Conservation (phyloP, 768 basidiomycete genomes). For the Artomyces pyxidatus region DNA sequence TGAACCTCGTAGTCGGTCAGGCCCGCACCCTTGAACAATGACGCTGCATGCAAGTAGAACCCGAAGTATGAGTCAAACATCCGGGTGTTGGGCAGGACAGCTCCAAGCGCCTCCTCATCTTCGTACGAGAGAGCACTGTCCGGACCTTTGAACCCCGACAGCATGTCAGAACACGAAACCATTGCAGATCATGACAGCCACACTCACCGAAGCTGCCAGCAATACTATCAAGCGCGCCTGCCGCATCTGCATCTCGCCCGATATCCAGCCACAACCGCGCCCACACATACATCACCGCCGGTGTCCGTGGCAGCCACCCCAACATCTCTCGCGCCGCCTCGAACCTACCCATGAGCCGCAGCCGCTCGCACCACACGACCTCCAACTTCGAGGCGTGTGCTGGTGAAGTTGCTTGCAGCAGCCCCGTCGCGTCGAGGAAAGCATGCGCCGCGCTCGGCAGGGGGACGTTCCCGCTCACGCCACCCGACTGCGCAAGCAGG, state of each 20-base stretch:
- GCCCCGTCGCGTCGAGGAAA: constrained; percentile 58
- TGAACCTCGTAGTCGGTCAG: constrained; percentile 54
- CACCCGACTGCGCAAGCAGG: constrained; percentile 46
- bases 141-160: constrained; percentile 29
- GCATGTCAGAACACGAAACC: constrained; percentile 8
- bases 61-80: constrained; percentile 53
- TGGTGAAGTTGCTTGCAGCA: constrained; percentile 63
- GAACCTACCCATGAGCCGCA: constrained; percentile 57
- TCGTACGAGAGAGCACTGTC: constrained; percentile 46
- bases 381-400: constrained; percentile 62
- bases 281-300: constrained; percentile 67
- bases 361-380: constrained; percentile 60
- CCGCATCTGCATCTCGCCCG: constrained; percentile 68
- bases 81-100: constrained; percentile 51
- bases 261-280: constrained; percentile 58
- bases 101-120: constrained; percentile 53
- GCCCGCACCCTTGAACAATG: constrained; percentile 59
- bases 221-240: constrained; percentile 61
- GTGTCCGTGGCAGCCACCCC: constrained; percentile 71
- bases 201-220: constrained; percentile 67
- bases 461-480: constrained; percentile 26
- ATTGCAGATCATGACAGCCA: too few relatives aligned
- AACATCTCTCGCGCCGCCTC: constrained; percentile 56
- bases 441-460: constrained; percentile 58
- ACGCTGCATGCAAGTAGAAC: constrained; percentile 72